Conservation (phyloP, 306 rosid species). For the Casuarina glauca region DNA sequence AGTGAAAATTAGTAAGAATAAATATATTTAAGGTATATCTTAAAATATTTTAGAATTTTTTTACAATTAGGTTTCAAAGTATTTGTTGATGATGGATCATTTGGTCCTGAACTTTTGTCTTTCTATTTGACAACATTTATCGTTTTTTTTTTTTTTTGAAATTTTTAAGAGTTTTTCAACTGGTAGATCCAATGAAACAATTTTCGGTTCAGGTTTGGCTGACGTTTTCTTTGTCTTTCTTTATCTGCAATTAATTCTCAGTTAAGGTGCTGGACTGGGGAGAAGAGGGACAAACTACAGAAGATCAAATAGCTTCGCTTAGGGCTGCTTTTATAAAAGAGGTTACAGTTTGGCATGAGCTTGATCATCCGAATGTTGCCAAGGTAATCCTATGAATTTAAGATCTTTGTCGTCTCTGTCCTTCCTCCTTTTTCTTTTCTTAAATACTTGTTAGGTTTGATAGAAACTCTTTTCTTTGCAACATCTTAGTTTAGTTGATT, state of each 20-base stretch:
- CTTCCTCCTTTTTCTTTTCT: not conserved
- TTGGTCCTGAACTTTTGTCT: not conserved
- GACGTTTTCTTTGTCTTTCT: not conserved
- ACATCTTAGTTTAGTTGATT: not conserved
- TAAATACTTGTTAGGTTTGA: not conserved
- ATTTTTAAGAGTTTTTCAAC: not conserved
- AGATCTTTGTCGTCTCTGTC: not conserved
- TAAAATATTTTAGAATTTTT: too few relatives aligned
- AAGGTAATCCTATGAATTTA: constrained; percentile 1
- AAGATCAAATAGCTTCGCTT: not conserved
- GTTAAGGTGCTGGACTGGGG: constrained; percentile 2
- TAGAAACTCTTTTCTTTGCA: not conserved
- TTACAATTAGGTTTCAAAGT: too few relatives aligned
- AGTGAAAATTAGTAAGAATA: too few relatives aligned
- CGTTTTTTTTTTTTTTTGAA: not conserved
- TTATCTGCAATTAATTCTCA: not conserved
- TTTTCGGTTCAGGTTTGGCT: not conserved
- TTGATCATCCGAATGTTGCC: constrained; percentile 27
- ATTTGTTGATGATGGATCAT: too few relatives aligned
- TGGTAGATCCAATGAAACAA: too few relatives aligned
- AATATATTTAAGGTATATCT: too few relatives aligned
- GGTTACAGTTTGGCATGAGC: constrained; percentile 21
- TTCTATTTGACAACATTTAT: not conserved
- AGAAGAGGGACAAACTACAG: not conserved
- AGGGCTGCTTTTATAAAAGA: not conserved